Evolutionary conservation across 139 green algal genomes (phyloP), one percentile per base, ranked within the genome.

Genomic region (Chlamydomonas sphaeroides): DNA sequence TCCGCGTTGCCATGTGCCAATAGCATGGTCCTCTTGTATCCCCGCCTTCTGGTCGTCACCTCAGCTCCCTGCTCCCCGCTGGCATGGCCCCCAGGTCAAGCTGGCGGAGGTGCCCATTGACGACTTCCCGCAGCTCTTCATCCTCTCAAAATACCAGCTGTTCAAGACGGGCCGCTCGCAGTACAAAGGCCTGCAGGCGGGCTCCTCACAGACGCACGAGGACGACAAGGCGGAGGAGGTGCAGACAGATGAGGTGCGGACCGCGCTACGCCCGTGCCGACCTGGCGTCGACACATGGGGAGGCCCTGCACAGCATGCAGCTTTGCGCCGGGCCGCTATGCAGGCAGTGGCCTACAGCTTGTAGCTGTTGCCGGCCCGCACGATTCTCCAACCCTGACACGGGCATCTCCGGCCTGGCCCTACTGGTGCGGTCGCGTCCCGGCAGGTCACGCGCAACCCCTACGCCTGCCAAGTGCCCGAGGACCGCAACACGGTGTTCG

Each of bases 191-290:
- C 70, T 62, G n/a, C 79, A 78, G 74, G 72, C 74, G 14, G 76
- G 62, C 25, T 61, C 67, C 3, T 51, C 39, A 32, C 89, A 93
- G 75, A 91, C 89, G 5, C 85, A 91, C 36, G 86, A 87, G 66
- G 89, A 93, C 57, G 78, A 84, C 28, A 87, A 89, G 67, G 89
- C 91, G 67, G 79, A 90, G 75, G 89, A 91, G 72, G n/a, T 25
- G 26, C 89, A 93, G 63, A 93, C 89, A 36, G 87, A 91, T 0
- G 84, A 92, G 86, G 86, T 92, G 66, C 0, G 82, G n/a, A n/a
- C n/a, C n/a, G n/a, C n/a, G n/a, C n/a, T n/a, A n/a, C n/a, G n/a
- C n/a, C n/a, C n/a, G n/a, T n/a, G n/a, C n/a, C n/a, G n/a, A n/a
- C n/a, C n/a, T n/a, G n/a, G n/a, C n/a, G n/a, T n/a, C n/a, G n/a